Percentiles rank a stretch among this genome's conserved stretches.
Conservation (phyloP, 257 asterid genomes). For the Datura wrightii region DNA sequence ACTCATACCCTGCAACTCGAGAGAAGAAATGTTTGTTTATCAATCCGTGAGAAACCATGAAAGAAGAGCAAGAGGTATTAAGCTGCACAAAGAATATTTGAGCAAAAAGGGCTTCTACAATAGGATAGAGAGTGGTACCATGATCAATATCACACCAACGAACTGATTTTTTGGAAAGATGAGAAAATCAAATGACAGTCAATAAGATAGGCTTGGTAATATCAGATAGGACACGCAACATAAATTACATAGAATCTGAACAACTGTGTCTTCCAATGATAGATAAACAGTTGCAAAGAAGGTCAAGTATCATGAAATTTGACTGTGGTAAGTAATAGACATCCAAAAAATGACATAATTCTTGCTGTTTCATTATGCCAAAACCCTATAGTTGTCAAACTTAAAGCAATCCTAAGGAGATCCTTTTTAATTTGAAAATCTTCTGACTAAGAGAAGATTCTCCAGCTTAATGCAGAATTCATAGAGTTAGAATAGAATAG, state of each 20-base stretch:
- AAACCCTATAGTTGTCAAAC: not conserved
- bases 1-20: slow-evolving; percentile 88
- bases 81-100: not conserved
- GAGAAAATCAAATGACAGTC: not conserved
- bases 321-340: not conserved
- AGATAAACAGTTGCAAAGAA: not conserved
- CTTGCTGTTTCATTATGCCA: not conserved
- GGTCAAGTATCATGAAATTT: slow-evolving; percentile 2
- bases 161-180: not conserved
- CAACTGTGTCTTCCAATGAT: not conserved
- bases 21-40: slow-evolving; percentile 21
- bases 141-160: slow-evolving; percentile 11
- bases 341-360: slow-evolving; percentile 2
- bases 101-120: not conserved
- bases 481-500: not conserved
- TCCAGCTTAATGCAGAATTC: slow-evolving; percentile 5
- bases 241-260: slow-evolving; percentile 19
- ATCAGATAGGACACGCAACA: not conserved
- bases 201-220: slow-evolving; percentile 7
- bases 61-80: slow-evolving; percentile 1
- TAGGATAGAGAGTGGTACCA: not conserved
- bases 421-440: not conserved
- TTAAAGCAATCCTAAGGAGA: not conserved
- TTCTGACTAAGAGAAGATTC: not conserved
- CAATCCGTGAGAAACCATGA: slow-evolving; percentile 28